A percentile compares a stretch with the other conserved stretches of the same genome.
These are phyloP conservation scores for Metschnikowia vanudenii DNA, from an alignment of 805 yeast genomes.

Conservation along the genomic window DNA sequence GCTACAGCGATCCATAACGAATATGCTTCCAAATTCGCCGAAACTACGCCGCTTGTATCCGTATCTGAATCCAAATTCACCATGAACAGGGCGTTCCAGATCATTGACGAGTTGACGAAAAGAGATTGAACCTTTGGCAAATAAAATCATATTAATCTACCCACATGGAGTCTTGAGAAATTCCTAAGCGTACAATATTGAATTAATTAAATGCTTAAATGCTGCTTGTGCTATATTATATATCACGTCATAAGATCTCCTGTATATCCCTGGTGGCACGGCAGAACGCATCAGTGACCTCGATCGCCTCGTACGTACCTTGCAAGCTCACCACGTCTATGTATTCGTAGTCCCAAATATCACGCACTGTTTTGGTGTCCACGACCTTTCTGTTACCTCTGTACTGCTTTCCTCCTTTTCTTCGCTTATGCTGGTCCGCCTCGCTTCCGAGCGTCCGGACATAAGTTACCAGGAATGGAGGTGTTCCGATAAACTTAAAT, in stretches of 20 bases:
- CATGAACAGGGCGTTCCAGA: constrained; percentile 13
- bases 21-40: constrained; percentile 9
- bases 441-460: constrained; percentile 60
- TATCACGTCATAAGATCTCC: constrained; percentile 13
- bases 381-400: constrained; percentile 28
- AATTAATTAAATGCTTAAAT: not conserved
- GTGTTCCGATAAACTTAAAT: constrained; percentile 80
- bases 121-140: not conserved
- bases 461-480: constrained; percentile 87
- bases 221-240: not conserved
- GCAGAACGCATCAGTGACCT: constrained; percentile 85
- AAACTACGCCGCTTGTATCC: constrained; percentile 2
- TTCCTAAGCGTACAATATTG: too few relatives aligned
- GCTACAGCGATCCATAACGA: constrained; percentile 41
- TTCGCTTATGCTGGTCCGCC: constrained; percentile 20
- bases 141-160: not conserved
- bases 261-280: constrained; percentile 20
- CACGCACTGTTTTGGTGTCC: constrained; percentile 61
- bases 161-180: not conserved
- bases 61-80: constrained; percentile 2
- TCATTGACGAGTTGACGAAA: constrained; percentile 18
- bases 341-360: constrained; percentile 68
- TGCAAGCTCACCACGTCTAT: constrained; percentile 76
- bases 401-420: constrained; percentile 22
- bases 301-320: constrained; percentile 92